These are phyloP conservation scores for Aspergillus ellipticus DNA, from an alignment of 495 filamentous ascomycete species.

Conservation along the genomic window DNA sequence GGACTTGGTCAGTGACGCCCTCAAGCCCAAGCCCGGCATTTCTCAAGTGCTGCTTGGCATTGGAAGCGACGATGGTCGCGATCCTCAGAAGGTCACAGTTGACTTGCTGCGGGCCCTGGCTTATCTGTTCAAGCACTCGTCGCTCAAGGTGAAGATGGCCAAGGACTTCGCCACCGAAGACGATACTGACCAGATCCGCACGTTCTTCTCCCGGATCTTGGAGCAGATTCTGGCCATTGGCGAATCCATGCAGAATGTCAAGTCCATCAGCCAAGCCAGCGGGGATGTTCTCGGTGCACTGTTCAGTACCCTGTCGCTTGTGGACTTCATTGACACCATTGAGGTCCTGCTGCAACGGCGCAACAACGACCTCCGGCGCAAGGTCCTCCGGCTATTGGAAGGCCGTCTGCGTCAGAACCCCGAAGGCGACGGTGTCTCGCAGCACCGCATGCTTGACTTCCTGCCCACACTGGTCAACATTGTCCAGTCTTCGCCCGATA, in stretches of 20 bases:
- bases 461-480: constrained; percentile 70
- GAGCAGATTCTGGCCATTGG: constrained; percentile 62
- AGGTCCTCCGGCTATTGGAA: constrained; percentile 75
- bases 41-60: constrained; percentile 65
- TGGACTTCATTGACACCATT: constrained; percentile 80
- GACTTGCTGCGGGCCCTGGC: constrained; percentile 55
- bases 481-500: constrained; percentile 64
- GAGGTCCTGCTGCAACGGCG: constrained; percentile 70
- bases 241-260: constrained; percentile 56
- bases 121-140: constrained; percentile 43
- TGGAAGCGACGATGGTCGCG: constrained; percentile 56
- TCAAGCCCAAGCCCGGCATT: constrained; percentile 65
- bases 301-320: constrained; percentile 72
- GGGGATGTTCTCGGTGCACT: constrained; percentile 68
- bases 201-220: constrained; percentile 67
- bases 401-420: constrained; percentile 65
- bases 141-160: constrained; percentile 41
- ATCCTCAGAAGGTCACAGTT: constrained; percentile 56
- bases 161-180: constrained; percentile 34
- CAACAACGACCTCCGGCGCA: constrained; percentile 67
- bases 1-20: constrained; percentile 64
- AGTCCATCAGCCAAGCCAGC: constrained; percentile 58
- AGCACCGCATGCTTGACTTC: constrained; percentile 70
- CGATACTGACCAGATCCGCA: constrained; percentile 53
- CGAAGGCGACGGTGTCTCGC: constrained; percentile 60